A percentile compares a stretch with the other conserved stretches of the same genome.
Evolutionary conservation across 768 basidiomycete species (phyloP).

Genomic region (Pluteus cervinus): DNA sequence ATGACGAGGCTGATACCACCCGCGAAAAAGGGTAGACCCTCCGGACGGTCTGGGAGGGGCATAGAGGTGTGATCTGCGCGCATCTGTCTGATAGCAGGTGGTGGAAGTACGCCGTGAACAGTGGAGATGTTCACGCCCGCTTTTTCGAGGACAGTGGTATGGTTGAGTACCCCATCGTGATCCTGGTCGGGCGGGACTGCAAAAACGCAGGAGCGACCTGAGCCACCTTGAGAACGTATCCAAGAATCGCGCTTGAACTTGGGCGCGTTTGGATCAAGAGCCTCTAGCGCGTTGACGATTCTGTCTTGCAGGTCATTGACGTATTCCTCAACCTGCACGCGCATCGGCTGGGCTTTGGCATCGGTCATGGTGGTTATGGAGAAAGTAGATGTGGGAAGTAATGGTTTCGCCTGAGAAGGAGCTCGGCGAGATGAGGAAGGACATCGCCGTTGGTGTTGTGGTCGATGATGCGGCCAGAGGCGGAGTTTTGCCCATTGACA

Average conservation of each 20-base stretch:
- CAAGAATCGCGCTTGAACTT: slow-evolving; percentile 79
- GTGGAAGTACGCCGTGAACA: slow-evolving; percentile 84
- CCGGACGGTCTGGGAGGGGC: slow-evolving; percentile 53
- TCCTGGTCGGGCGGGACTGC: slow-evolving; percentile 37
- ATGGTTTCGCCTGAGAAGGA: no score
- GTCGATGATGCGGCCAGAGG: no score
- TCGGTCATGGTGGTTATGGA: no score
- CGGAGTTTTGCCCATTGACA: no score
- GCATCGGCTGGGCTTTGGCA: slow-evolving; percentile 63
- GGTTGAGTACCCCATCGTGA: slow-evolving; percentile 8
- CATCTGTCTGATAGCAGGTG: slow-evolving; percentile 91
- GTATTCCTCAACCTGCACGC: slow-evolving; percentile 70
- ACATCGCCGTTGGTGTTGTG: no score
- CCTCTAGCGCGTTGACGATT: slow-evolving; percentile 74
- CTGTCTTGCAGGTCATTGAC: slow-evolving; percentile 70
- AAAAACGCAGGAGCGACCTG: slow-evolving; percentile 82
- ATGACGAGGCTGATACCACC: slow-evolving; percentile 90
- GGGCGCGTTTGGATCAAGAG: slow-evolving; percentile 65
- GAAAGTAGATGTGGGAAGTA: no score
- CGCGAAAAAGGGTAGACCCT: slow-evolving; percentile 85
- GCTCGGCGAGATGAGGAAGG: no score
- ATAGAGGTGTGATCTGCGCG: slow-evolving; percentile 81
- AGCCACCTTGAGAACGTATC: slow-evolving; percentile 68
- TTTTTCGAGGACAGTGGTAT: slow-evolving; percentile 73
- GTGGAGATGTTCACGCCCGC: slow-evolving; percentile 94